A percentile compares a stretch with the other conserved stretches of the same genome.
phyloP scores from a whole-genome alignment of 345 rosid genomes.

The Syzygium aromaticum region DNA sequence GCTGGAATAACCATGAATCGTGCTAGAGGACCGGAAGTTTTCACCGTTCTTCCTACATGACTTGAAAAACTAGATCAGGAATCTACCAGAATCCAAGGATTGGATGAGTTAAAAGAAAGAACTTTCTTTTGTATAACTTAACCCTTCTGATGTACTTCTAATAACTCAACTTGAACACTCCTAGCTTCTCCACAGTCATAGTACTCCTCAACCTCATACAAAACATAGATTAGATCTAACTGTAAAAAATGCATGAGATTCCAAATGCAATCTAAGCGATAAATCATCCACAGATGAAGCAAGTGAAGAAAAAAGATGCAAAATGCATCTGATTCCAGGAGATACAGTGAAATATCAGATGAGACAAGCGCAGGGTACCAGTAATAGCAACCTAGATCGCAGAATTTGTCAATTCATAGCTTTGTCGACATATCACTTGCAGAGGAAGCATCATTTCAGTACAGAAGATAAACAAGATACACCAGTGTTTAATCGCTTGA shows the following conservation, averaged over 20 bases:
- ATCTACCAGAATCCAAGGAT: background rate
- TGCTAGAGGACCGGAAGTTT: background rate
- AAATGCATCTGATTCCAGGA: background rate
- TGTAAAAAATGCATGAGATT: background rate
- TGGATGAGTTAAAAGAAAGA: background rate
- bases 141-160: background rate
- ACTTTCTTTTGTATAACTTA: background rate
- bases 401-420: background rate
- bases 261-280: background rate
- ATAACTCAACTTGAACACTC: background rate
- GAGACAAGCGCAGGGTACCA: background rate
- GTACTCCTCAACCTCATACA: background rate
- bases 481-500: background rate
- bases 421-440: background rate
- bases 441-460: background rate
- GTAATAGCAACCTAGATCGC: background rate
- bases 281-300: background rate
- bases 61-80: background rate
- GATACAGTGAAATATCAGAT: background rate
- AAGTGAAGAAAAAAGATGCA: background rate
- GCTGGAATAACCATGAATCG: background rate
- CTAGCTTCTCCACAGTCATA: background rate
- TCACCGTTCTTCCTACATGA: background rate
- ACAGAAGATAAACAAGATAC: background rate
- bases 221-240: background rate